Conservation (phyloP, 2,329 filamentous ascomycete species). For the Fusarium keratoplasticum region DNA sequence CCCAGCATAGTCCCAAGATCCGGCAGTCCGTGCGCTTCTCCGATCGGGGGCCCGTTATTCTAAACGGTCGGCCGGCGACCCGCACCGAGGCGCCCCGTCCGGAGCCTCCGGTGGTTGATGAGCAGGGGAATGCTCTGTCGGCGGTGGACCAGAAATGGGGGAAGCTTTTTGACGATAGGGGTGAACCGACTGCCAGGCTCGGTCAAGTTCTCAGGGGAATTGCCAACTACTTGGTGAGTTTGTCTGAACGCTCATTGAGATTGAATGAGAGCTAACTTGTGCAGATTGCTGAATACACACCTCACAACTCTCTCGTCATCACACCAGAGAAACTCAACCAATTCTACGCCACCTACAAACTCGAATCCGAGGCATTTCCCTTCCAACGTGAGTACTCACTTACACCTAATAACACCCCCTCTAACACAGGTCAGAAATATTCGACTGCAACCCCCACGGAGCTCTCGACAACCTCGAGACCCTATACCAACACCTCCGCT, state of each 20-base stretch:
- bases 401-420: not conserved
- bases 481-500: conserved; percentile 66
- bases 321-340: conserved; percentile 79
- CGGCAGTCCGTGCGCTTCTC: conserved; percentile 49
- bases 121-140: conserved; percentile 25
- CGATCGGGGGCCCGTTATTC: conserved; percentile 42
- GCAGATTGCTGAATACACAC: conserved; percentile 49
- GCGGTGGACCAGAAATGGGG: conserved; percentile 82
- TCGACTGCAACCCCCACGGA: conserved; percentile 54
- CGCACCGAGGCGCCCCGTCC: conserved; percentile 12
- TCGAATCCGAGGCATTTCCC: conserved; percentile 74
- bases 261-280: not conserved
- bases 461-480: conserved; percentile 50
- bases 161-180: conserved; percentile 75
- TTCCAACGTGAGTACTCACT: conserved; percentile 67
- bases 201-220: conserved; percentile 79
- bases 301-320: conserved; percentile 67
- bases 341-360: conserved; percentile 76
- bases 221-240: conserved; percentile 76
- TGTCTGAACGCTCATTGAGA: conserved; percentile 38
- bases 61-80: conserved; percentile 34
- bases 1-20: conserved; percentile 23
- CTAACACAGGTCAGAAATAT: conserved; percentile 58
- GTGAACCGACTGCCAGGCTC: conserved; percentile 74
- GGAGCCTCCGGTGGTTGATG: conserved; percentile 6